These are phyloP conservation scores for Colletotrichum simmondsii DNA, from an alignment of 2,329 filamentous ascomycete genomes.

Conservation along the genomic window DNA sequence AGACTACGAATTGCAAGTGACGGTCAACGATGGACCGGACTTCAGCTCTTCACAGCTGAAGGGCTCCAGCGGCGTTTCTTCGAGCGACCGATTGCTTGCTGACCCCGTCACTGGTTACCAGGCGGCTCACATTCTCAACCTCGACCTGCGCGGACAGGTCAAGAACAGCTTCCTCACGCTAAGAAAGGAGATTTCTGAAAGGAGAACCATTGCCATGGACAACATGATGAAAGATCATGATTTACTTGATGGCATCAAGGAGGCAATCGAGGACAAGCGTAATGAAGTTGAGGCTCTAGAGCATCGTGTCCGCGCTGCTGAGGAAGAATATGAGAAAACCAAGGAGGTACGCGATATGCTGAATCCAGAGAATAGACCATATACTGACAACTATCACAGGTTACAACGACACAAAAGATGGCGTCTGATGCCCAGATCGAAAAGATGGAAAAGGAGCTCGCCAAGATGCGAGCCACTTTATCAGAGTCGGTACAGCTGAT, in stretches of 20 bases:
- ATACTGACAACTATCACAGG: constrained; percentile 37
- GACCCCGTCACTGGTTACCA: constrained; percentile 89
- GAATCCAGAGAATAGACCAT: not conserved
- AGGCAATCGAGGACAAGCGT: constrained; percentile 95
- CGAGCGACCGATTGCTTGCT: constrained; percentile 79
- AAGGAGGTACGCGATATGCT: constrained; percentile 71
- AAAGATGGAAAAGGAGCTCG: constrained; percentile 98
- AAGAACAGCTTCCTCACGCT: constrained; percentile 82
- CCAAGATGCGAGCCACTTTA: constrained; percentile 86
- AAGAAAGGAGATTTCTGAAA: constrained; percentile 91
- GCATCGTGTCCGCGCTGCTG: constrained; percentile 86
- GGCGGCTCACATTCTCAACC: constrained; percentile 86
- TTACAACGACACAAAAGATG: constrained; percentile 86
- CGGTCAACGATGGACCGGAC: constrained; percentile 81
- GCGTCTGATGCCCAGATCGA: constrained; percentile 94
- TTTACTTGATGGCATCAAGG: constrained; percentile 91
- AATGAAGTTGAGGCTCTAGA: constrained; percentile 92
- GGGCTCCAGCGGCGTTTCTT: constrained; percentile 57
- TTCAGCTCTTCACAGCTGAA: constrained; percentile 72
- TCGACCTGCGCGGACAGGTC: constrained; percentile 86
- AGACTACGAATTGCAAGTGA: constrained; percentile 86
- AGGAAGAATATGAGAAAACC: constrained; percentile 94
- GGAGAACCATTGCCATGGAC: constrained; percentile 84
- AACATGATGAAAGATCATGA: constrained; percentile 96
- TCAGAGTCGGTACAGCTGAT: constrained; percentile 89